A percentile compares a stretch with the other conserved stretches of the same genome.
These are phyloP conservation scores for Trichophaea hybrida DNA, from an alignment of 2,329 filamentous ascomycete species.

Conservation along the genomic window DNA sequence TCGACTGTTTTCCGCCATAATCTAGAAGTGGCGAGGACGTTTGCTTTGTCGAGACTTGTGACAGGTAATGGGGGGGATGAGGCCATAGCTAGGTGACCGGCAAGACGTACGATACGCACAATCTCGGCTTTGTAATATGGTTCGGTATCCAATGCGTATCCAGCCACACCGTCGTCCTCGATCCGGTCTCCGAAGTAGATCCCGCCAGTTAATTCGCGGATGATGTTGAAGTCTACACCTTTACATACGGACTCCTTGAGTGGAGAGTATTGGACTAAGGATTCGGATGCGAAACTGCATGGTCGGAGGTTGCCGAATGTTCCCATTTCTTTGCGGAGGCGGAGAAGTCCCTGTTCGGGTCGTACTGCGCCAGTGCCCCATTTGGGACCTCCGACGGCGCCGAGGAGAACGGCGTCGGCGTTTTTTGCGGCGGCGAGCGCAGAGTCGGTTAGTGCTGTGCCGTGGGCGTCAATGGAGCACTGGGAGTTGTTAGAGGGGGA, in stretches of 20 bases:
- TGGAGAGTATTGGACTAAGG: conserved; percentile 69
- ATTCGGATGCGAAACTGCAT: conserved; percentile 85
- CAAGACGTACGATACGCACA: conserved; percentile 72
- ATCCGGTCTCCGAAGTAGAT: conserved; percentile 90
- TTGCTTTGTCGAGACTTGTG: conserved; percentile 87
- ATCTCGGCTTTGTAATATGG: conserved; percentile 75
- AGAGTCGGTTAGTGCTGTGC: conserved; percentile 64
- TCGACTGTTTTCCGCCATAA: conserved; percentile 79
- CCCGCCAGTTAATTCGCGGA: conserved; percentile 80
- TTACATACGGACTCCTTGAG: conserved; percentile 74
- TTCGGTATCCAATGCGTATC: conserved; percentile 67
- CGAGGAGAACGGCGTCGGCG: conserved; percentile 80
- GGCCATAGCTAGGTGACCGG: conserved; percentile 63
- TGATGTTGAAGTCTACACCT: conserved; percentile 81
- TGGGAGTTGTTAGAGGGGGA: conserved; percentile 31
- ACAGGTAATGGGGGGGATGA: conserved; percentile 63
- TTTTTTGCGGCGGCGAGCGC: conserved; percentile 69
- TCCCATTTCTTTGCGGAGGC: conserved; percentile 80
- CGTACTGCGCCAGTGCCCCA: conserved; percentile 82
- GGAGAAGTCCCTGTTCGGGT: conserved; percentile 82
- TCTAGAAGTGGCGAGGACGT: conserved; percentile 78
- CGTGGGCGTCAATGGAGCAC: conserved; percentile 77
- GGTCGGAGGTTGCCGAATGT: conserved; percentile 92
- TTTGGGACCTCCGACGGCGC: conserved; percentile 91
- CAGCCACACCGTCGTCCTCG: conserved; percentile 50